A percentile compares a stretch with the other conserved stretches of the same genome.
Evolutionary conservation across 345 rosid genomes (phyloP).

Genomic region (Psidium guajava): DNA sequence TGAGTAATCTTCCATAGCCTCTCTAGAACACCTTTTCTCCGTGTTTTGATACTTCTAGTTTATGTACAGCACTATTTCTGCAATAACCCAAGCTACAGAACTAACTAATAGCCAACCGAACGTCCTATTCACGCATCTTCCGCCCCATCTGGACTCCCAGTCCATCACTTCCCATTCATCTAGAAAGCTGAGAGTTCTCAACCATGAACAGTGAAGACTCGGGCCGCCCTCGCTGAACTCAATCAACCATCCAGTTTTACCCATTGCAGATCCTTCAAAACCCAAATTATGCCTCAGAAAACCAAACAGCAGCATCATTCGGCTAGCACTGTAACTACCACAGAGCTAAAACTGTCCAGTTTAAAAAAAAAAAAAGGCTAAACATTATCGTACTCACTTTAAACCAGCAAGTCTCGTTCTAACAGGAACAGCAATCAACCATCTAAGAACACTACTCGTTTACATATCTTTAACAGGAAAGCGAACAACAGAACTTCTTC

Average conservation of each 20-base stretch:
- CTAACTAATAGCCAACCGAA: neutral
- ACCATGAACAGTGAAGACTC: neutral
- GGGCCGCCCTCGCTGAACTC: neutral
- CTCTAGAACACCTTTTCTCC: neutral
- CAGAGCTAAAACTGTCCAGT: too few relatives aligned
- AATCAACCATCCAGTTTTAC: neutral
- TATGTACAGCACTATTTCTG: neutral
- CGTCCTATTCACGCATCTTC: neutral
- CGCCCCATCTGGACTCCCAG: neutral
- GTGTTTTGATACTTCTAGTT: neutral
- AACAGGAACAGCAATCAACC: neutral
- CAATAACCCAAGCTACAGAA: neutral
- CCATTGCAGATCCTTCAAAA: neutral
- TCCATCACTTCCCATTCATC: neutral
- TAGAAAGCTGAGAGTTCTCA: neutral
- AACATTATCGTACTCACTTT: neutral
- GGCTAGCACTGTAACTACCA: neutral
- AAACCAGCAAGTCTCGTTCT: neutral
- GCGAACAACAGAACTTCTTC: neutral
- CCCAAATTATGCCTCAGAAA: neutral
- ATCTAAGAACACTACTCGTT: neutral
- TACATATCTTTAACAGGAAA: neutral
- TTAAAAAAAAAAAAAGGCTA: neutral
- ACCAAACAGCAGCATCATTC: neutral
- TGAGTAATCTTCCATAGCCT: constrained; percentile 65